Percentiles rank a stretch among this genome's conserved stretches.
These are phyloP conservation scores for Cytospora piceae DNA, from an alignment of 2,329 filamentous ascomycete species.

Conservation along the genomic window DNA sequence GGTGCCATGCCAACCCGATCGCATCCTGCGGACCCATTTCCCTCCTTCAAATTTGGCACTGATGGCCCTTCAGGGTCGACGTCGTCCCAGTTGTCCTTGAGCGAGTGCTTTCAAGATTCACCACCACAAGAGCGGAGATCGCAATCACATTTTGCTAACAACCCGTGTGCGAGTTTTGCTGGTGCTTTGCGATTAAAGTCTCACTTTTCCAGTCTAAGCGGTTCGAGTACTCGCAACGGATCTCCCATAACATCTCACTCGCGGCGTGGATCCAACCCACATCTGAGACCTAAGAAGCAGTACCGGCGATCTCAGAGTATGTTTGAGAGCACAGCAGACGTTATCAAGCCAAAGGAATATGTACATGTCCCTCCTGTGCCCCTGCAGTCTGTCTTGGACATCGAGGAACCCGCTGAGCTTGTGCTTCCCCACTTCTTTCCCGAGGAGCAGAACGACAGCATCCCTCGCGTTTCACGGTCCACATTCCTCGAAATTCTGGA, in stretches of 20 bases:
- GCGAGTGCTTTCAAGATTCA: conserved; percentile 81
- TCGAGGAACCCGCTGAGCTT: conserved; percentile 75
- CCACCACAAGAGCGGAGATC: conserved; percentile 70
- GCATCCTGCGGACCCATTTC: conserved; percentile 66
- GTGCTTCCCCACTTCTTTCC: conserved; percentile 82
- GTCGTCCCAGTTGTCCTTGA: conserved; percentile 68
- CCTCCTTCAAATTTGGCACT: conserved; percentile 75
- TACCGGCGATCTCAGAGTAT: conserved; percentile 94
- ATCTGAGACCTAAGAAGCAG: conserved; percentile 80
- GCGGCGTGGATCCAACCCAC: conserved; percentile 73
- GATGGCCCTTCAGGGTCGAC: conserved; percentile 47
- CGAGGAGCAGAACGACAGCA: conserved; percentile 79
- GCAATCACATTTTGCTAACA: conserved; percentile 59
- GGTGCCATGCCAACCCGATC: conserved; percentile 64
- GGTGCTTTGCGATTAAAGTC: conserved; percentile 61
- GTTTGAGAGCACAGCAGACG: conserved; percentile 90
- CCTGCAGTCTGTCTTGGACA: conserved; percentile 78
- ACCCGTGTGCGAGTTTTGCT: conserved; percentile 57
- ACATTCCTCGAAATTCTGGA: conserved; percentile 88
- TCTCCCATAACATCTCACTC: conserved; percentile 74
- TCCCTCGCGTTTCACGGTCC: conserved; percentile 82
- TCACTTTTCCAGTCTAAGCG: conserved; percentile 62
- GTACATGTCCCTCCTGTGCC: conserved; percentile 54
- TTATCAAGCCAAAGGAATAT: conserved; percentile 78
- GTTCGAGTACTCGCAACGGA: conserved; percentile 65